Base-by-base conservation (phyloP, 2,329 filamentous ascomycete genomes). In the Tolypocladium tropicale region DNA sequence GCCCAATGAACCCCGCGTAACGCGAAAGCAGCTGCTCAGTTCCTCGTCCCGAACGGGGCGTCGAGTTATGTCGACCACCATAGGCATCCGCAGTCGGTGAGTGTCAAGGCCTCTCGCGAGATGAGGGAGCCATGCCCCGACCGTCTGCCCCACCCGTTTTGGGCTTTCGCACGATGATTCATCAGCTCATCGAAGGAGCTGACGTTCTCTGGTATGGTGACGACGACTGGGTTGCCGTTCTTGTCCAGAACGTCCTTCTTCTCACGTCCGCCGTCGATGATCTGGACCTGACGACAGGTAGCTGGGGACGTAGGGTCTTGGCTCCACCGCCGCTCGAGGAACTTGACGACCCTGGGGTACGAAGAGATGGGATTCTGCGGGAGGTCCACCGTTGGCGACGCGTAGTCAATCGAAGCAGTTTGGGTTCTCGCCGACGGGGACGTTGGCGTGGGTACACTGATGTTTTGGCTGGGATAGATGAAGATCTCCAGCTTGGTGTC, bases 401-500 rank as follows among this genome's bases (percentile, higher is more conserved):
- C 48, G 14, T 58, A 51, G 7, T 56, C 56, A 7, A 62, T 49
- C 18, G 64, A 59, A 6, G 60, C 43, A 30, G 60, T 52, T 9
- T 57, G 30, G 12, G 21, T 34, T 7, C 52, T 21, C 43, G 37
- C 43, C 3, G 55, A 53, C 12, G 59, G 46, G 28, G 58, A 53
- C 1, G 62, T 55, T 7, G 60, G 55, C 9, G 16, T n/a, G 25
- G 55, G 50, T 9, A 67, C 66, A 60, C 74, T 79, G 54, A 71
- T 74, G 61, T 78, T 81, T 60, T 82, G 78, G 28, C 70, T 68
- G 1, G 79, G 74, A 59, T 82, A 84, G 43, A 84, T 78, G 60
- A 82, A 82, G 4, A 82, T 67, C 53, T 84, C 80, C 6, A 84
- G 70, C 3, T 74, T 70, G 0, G 79, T 82, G 32, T 75, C 71